phyloP scores from a whole-genome alignment of 1,284 basidiomycete genomes.

The Schizopora paradoxa region DNA sequence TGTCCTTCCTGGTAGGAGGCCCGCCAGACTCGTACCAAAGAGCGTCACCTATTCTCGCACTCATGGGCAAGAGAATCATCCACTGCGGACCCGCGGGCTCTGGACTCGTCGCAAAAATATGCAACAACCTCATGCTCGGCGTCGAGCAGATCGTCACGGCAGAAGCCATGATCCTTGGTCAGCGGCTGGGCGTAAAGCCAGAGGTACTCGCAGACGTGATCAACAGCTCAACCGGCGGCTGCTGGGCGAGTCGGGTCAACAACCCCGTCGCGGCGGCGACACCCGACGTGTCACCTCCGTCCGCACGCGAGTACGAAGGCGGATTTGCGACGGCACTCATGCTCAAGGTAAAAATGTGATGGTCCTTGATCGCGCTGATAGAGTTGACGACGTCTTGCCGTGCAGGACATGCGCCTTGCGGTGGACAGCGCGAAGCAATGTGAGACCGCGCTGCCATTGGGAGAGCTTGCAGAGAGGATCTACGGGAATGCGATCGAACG shows the following conservation, averaged over 20 bases:
- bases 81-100: conserved; percentile 86
- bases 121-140: conserved; percentile 78
- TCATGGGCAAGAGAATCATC: conserved; percentile 80
- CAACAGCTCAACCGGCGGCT: conserved; percentile 77
- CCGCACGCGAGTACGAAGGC: conserved; percentile 78
- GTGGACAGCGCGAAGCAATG: conserved; percentile 49
- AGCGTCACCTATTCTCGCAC: conserved; percentile 54
- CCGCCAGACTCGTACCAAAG: conserved; percentile 51
- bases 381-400: conserved; percentile 13
- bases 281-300: conserved; percentile 69
- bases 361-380: conserved; percentile 1
- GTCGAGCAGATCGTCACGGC: conserved; percentile 75
- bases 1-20: conserved; percentile 92
- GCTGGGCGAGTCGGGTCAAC: conserved; percentile 83
- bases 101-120: conserved; percentile 82
- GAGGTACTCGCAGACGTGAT: conserved; percentile 73
- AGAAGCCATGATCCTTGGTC: conserved; percentile 83
- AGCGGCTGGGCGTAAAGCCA: conserved; percentile 70
- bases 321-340: conserved; percentile 82
- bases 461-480: conserved; percentile 52
- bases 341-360: conserved; percentile 53
- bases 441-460: conserved; percentile 58
- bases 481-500: conserved; percentile 51
- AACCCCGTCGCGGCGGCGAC: conserved; percentile 81
- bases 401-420: conserved; percentile 80